Conservation (phyloP, 331 rosid genomes). For the Acacia pycnantha region DNA sequence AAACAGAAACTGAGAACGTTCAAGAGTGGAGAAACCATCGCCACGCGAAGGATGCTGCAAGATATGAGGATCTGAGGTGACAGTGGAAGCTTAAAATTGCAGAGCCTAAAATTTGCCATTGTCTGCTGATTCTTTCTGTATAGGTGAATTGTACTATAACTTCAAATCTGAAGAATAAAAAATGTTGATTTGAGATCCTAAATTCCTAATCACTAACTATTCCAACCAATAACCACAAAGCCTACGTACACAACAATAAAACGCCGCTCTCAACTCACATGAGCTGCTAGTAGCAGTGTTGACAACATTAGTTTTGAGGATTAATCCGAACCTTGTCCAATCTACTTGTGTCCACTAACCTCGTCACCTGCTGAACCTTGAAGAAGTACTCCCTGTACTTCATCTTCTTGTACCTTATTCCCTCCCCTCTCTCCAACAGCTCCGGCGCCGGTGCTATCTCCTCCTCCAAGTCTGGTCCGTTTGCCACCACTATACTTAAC, state of each 20-base stretch:
- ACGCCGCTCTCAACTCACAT: neutral
- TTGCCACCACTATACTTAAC: conserved; percentile 30
- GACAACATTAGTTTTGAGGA: conserved; percentile 5
- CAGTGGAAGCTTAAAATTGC: neutral
- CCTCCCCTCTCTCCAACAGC: conserved; percentile 29
- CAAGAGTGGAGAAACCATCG: too few relatives aligned
- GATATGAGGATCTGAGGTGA: neutral
- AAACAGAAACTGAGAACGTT: too few relatives aligned
- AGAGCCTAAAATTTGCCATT: neutral
- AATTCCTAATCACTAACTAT: neutral
- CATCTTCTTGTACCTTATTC: conserved; percentile 18
- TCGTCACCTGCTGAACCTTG: conserved; percentile 24
- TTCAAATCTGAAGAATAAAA: too few relatives aligned
- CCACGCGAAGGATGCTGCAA: too few relatives aligned
- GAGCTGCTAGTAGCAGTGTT: neutral
- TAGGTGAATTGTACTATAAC: conserved; percentile 8
- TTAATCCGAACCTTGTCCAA: conserved; percentile 17
- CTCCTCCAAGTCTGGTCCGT: conserved; percentile 44
- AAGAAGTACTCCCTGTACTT: conserved; percentile 33
- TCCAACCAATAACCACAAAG: too few relatives aligned
- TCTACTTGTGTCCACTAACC: conserved; percentile 5
- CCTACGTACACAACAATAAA: neutral
- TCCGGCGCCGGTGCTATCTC: conserved; percentile 32
- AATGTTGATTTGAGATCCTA: neutral
- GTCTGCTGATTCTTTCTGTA: neutral